phyloP scores from a whole-genome alignment of 371 early-diverging fungal species.

The Rhizomucor miehei region DNA sequence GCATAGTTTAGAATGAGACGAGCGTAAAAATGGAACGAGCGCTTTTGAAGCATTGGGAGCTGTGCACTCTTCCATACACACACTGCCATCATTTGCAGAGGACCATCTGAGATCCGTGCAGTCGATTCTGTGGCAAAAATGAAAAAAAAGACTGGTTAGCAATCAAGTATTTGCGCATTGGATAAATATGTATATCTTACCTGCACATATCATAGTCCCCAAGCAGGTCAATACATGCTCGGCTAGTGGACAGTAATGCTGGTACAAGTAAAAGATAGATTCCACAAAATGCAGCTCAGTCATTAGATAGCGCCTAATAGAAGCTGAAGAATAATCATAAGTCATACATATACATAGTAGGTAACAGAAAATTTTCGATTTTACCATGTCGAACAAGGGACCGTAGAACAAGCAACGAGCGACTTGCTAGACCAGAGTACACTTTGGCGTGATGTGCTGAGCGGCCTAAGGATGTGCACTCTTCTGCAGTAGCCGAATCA shows the following conservation, averaged over 20 bases:
- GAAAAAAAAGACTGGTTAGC: too few relatives aligned
- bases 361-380: background rate
- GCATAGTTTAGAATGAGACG: constrained; percentile 31
- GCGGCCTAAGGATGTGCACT: constrained; percentile 7
- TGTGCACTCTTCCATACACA: constrained; percentile 29
- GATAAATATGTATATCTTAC: constrained; percentile 12
- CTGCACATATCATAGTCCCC: constrained; percentile 27
- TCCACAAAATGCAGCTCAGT: constrained; percentile 31
- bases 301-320: constrained; percentile 31
- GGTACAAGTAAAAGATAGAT: constrained; percentile 33
- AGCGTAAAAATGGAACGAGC: constrained; percentile 31
- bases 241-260: constrained; percentile 22
- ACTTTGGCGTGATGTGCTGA: constrained; percentile 16
- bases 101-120: constrained; percentile 17
- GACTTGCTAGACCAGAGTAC: constrained; percentile 30
- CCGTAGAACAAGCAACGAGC: constrained; percentile 27
- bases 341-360: too few relatives aligned
- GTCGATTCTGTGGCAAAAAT: constrained; percentile 10
- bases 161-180: background rate
- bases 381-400: constrained; percentile 34
- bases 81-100: constrained; percentile 23
- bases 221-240: constrained; percentile 36
- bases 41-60: constrained; percentile 11
- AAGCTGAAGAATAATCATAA: constrained; percentile 9
- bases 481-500: constrained; percentile 16